Evolutionary conservation across 768 basidiomycete species (phyloP).

Genomic region (Kwoniella botswanensis): DNA sequence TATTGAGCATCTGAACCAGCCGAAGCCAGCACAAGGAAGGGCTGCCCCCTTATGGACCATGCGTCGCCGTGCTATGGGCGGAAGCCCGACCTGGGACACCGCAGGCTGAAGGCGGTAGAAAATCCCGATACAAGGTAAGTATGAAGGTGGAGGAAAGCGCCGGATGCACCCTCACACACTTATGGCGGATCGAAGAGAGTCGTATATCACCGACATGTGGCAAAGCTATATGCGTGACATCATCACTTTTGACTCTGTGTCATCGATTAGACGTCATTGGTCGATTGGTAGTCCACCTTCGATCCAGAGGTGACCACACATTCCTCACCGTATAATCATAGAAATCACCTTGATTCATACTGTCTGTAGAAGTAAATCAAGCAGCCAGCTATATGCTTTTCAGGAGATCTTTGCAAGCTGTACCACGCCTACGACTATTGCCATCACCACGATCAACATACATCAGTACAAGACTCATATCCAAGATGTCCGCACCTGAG

Average conservation of each 20-base stretch:
- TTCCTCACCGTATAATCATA: neutral
- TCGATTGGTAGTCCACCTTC: constrained; percentile 15
- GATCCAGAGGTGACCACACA: neutral
- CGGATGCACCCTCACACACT: neutral
- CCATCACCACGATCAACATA: neutral
- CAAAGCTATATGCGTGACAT: neutral
- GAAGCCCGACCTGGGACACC: constrained; percentile 40
- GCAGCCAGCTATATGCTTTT: constrained; percentile 10
- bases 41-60: constrained; percentile 48
- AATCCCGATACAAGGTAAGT: constrained; percentile 53
- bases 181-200: neutral
- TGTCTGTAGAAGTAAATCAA: too few relatives aligned
- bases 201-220: neutral
- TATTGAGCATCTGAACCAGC: constrained; percentile 53
- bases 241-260: constrained; percentile 3
- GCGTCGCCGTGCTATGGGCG: constrained; percentile 57
- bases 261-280: constrained; percentile 12
- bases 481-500: constrained; percentile 26
- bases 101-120: constrained; percentile 41
- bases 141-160: constrained; percentile 14
- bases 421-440: constrained; percentile 1
- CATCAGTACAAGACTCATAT: constrained; percentile 6
- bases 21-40: constrained; percentile 55
- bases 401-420: neutral
- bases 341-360: neutral